phyloP scores from a whole-genome alignment of 495 filamentous ascomycete species.

The Penicillium daleae region DNA sequence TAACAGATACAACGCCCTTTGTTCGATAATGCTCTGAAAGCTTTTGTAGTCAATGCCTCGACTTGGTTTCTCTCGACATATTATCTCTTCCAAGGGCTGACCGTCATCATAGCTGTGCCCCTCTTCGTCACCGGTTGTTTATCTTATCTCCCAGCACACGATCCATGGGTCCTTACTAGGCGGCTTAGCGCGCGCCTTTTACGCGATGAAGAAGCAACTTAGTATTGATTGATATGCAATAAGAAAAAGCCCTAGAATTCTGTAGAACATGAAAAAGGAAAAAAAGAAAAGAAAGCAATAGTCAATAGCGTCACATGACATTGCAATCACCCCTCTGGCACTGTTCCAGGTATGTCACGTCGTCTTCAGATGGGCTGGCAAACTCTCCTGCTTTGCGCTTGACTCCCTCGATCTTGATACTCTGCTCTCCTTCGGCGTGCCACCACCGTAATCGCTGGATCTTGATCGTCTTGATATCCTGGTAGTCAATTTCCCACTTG shows the following conservation, averaged over 20 bases:
- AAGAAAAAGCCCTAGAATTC: neutral
- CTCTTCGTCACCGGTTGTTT: slow-evolving; percentile 36
- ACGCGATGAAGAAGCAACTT: slow-evolving; percentile 2
- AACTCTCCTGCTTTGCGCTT: slow-evolving; percentile 59
- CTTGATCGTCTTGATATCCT: slow-evolving; percentile 66
- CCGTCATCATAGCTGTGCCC: slow-evolving; percentile 19
- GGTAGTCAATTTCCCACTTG: slow-evolving; percentile 81
- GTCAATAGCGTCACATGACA: slow-evolving; percentile 51
- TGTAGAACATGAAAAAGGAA: neutral
- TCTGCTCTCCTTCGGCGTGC: slow-evolving; percentile 84
- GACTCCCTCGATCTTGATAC: slow-evolving; percentile 75
- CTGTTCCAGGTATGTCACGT: slow-evolving; percentile 65
- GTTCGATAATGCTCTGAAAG: neutral
- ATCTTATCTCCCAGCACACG: slow-evolving; percentile 26
- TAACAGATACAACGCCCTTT: neutral
- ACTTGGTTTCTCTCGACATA: neutral
- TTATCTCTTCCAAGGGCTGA: neutral
- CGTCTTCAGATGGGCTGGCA: slow-evolving; percentile 47
- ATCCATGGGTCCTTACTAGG: slow-evolving; percentile 16
- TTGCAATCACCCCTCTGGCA: slow-evolving; percentile 56
- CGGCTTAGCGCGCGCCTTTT: slow-evolving; percentile 4
- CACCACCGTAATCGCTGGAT: slow-evolving; percentile 84
- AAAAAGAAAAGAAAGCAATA: neutral
- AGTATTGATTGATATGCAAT: neutral
- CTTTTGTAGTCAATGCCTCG: neutral